Base-by-base conservation (phyloP, 106 monocot species). In the Phalaenopsis aphrodite region DNA sequence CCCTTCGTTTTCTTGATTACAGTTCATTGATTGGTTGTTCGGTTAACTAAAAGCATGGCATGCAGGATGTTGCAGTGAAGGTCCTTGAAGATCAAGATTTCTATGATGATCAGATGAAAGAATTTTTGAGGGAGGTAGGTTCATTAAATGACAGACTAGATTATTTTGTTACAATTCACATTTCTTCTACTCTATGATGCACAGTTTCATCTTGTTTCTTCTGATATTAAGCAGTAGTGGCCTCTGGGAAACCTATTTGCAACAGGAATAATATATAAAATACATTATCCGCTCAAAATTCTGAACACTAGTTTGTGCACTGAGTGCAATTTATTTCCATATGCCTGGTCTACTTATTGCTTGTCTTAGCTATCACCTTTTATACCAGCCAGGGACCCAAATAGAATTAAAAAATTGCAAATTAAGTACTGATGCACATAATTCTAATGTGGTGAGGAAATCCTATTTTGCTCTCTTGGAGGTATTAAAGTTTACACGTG, bases 41-140 rank as follows among this genome's bases (percentile, higher is more conserved):
- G 42, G 61, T 45, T 41, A 78, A 78, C 56, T 47, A 30, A 79
- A 46, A 69, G 45, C 46, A 69, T 24, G 69, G 66, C 39, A 42
- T 85, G 79, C 86, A 94, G 94, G 94, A 94, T 88, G 91, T 94
- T 86, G 94, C 91, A 57, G 94, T 94, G 55, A 94, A 94, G 77
- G 86, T 91, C 64, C 91, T 91, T 72, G 83, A 83, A 39, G 89
- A 89, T 66, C 94, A 94, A 80, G 89, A 94, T 85, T 89, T 94
- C 73, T 76, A 80, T 83, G 89, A 91, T 30, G 86, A 84, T 73
- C 86, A 86, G 58, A 64, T 90, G 67, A 91, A 88, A 75, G 94
- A 90, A 72, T 94, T 94, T 81, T 78, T 94, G n/a, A 89, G 91
- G 82, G 94, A 94, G 91, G 94, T 94, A 80, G 5, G 41, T 57